Percentiles rank a stretch among this genome's conserved stretches.
phyloP scores from a whole-genome alignment of 2,329 filamentous ascomycete species.

The Calonectria hawksworthii region DNA sequence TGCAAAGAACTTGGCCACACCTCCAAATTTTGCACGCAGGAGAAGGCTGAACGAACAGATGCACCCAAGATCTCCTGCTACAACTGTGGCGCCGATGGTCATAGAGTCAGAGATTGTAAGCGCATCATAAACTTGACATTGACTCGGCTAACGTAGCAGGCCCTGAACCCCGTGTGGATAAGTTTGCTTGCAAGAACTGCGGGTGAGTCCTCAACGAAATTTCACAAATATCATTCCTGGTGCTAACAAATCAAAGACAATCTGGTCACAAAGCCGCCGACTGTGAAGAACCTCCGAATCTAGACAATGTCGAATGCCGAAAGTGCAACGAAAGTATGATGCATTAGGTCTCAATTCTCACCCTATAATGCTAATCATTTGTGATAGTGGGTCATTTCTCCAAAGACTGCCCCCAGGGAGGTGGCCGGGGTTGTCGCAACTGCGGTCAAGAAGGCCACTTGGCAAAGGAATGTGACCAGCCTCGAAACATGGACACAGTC shows the following conservation, averaged over 20 bases:
- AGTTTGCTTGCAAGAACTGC: conserved; percentile 78
- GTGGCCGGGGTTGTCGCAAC: conserved; percentile 69
- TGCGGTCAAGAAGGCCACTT: conserved; percentile 75
- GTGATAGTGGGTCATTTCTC: conserved; percentile 71
- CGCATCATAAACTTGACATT: conserved; percentile 25
- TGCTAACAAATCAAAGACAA: conserved; percentile 52
- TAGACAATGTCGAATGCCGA: conserved; percentile 74
- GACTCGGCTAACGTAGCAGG: conserved; percentile 54
- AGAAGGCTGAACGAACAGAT: conserved; percentile 63
- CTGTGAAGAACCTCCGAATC: conserved; percentile 72
- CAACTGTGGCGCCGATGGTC: conserved; percentile 75
- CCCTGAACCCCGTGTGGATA: conserved; percentile 72
- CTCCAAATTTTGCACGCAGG: conserved; percentile 71
- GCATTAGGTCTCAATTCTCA: neutral
- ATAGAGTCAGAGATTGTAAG: conserved; percentile 79
- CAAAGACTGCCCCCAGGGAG: conserved; percentile 74
- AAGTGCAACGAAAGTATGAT: conserved; percentile 73
- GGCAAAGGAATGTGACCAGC: conserved; percentile 64
- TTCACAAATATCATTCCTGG: neutral
- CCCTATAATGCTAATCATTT: conserved; percentile 19
- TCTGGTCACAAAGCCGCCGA: conserved; percentile 65
- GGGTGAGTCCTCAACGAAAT: conserved; percentile 53
- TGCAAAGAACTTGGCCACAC: conserved; percentile 76
- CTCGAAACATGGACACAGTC: conserved; percentile 59
- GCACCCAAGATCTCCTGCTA: conserved; percentile 68